Conservation (phyloP, 371 early-diverging fungal species). For the Syncephalis plumigaleata region DNA sequence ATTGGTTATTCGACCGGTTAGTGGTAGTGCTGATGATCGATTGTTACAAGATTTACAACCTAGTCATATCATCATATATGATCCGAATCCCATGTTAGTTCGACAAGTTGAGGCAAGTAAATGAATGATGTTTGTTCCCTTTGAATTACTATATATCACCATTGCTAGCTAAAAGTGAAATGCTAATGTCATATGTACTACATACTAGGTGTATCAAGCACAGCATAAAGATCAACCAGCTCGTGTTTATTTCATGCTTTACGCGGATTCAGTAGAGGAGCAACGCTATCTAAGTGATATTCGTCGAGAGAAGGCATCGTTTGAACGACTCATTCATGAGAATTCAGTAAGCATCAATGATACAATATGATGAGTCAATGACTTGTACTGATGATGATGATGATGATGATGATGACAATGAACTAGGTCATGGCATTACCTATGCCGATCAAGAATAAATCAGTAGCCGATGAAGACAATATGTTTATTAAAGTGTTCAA, state of each 20-base stretch:
- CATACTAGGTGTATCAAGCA: constrained; percentile 34
- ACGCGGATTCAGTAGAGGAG: constrained; percentile 91
- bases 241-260: constrained; percentile 80
- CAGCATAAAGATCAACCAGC: constrained; percentile 27
- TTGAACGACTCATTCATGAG: constrained; percentile 83
- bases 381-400: constrained; percentile 3
- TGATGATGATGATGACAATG: constrained; percentile 2
- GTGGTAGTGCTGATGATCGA: constrained; percentile 22
- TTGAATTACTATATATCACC: too few species aligned
- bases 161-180: neutral
- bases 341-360: constrained; percentile 17
- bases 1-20: constrained; percentile 46
- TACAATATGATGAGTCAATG: neutral
- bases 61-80: constrained; percentile 71
- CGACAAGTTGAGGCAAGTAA: constrained; percentile 57
- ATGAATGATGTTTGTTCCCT: too few species aligned
- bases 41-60: constrained; percentile 55
- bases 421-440: constrained; percentile 1
- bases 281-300: constrained; percentile 74
- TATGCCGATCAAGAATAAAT: constrained; percentile 13
- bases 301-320: constrained; percentile 80
- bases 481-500: constrained; percentile 28
- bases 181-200: neutral
- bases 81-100: constrained; percentile 74
- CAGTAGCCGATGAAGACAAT: constrained; percentile 13